These are phyloP conservation scores for Ascochyta viciae-villosae DNA, from an alignment of 2,329 filamentous ascomycete species.

Conservation along the genomic window DNA sequence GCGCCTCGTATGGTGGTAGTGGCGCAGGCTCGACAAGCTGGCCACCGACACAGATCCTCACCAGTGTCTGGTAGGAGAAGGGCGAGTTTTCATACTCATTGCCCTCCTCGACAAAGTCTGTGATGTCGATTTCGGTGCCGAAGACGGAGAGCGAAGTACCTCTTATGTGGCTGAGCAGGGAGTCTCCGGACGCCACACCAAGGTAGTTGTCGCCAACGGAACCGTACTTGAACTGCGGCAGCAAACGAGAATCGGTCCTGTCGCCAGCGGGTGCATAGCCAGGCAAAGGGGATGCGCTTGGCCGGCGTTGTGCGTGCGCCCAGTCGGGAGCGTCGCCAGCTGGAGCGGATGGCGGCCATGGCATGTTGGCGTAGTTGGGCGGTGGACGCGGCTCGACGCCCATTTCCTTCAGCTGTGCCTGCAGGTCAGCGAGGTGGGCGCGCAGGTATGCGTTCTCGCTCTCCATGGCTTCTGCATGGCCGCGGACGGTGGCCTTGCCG, in stretches of 20 bases:
- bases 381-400: conserved; percentile 66
- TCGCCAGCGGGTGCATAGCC: conserved; percentile 34
- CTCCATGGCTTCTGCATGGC: conserved; percentile 80
- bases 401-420: conserved; percentile 67
- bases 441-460: conserved; percentile 73
- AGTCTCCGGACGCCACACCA: conserved; percentile 68
- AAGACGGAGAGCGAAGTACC: conserved; percentile 80
- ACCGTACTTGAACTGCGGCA: conserved; percentile 57
- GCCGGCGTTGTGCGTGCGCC: conserved; percentile 28
- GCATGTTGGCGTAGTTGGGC: conserved; percentile 47
- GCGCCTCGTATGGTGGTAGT: conserved; percentile 68
- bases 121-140: conserved; percentile 80
- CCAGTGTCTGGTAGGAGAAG: conserved; percentile 74
- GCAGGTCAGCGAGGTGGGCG: conserved; percentile 70
- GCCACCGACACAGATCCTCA: conserved; percentile 67
- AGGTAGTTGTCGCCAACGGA: conserved; percentile 68
- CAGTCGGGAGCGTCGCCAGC: conserved; percentile 30
- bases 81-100: conserved; percentile 62
- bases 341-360: conserved; percentile 24
- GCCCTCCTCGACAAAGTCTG: conserved; percentile 72
- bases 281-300: conserved; percentile 36
- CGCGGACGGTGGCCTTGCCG: conserved; percentile 77
- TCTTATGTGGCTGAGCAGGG: conserved; percentile 74
- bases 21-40: conserved; percentile 62
- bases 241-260: conserved; percentile 30